Conservation (phyloP, 2,329 filamentous ascomycete species). For the Nectriaceae sp. region DNA sequence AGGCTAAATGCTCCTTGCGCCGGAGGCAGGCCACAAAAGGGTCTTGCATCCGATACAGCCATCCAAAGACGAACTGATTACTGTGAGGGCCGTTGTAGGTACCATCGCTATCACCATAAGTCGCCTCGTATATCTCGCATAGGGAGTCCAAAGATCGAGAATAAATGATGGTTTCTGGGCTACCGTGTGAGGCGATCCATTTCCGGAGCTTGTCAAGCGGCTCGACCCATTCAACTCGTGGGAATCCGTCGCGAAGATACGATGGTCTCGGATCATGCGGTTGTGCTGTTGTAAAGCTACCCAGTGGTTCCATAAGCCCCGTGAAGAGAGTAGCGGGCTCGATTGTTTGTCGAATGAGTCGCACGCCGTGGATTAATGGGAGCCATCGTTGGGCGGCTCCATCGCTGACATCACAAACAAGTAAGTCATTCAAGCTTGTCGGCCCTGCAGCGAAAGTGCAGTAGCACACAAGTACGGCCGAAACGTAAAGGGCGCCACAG, state of each 20-base stretch:
- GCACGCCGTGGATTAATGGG: constrained; percentile 28
- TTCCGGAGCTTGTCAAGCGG: constrained; percentile 21
- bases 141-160: constrained; percentile 21
- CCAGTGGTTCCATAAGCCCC: constrained; percentile 27
- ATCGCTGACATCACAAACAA: constrained; percentile 28
- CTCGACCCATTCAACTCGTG: constrained; percentile 23
- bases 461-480: constrained; percentile 31
- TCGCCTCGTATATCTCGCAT: constrained; percentile 29
- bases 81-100: constrained; percentile 15
- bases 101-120: constrained; percentile 22
- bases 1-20: constrained; percentile 26
- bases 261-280: constrained; percentile 21
- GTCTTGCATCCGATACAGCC: constrained; percentile 32
- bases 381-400: constrained; percentile 25
- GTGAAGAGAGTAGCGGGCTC: constrained; percentile 30
- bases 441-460: constrained; percentile 34
- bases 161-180: constrained; percentile 27
- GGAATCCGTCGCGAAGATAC: constrained; percentile 22
- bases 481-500: constrained; percentile 32
- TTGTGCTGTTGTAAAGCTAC: constrained; percentile 10
- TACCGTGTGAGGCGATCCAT: constrained; percentile 26
- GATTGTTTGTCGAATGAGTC: constrained; percentile 25
- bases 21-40: constrained; percentile 28
- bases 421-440: constrained; percentile 27
- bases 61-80: constrained; percentile 27